Evolutionary conservation across 768 basidiomycete species (phyloP).

Genomic region (Suillus placidus): DNA sequence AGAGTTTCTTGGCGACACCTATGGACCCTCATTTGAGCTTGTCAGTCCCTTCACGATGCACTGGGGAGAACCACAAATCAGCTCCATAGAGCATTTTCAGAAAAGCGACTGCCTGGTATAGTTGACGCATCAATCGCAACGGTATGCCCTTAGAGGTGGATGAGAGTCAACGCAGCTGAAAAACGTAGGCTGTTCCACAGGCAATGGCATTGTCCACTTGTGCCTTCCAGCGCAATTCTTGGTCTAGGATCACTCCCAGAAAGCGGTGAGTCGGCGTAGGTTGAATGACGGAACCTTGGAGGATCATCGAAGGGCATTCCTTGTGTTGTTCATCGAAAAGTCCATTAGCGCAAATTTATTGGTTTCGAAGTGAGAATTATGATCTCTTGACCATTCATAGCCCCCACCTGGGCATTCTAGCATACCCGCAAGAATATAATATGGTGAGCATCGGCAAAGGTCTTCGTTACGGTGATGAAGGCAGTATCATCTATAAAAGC

Average conservation of each 20-base stretch:
- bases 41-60: neutral
- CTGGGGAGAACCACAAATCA: conserved; percentile 29
- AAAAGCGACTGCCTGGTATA: conserved; percentile 27
- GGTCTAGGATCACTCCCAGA: conserved; percentile 31
- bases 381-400: conserved; percentile 12
- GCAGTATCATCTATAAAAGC: conserved; percentile 34
- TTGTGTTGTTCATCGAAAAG: neutral
- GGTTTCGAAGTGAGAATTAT: conserved; percentile 23
- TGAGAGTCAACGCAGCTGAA: conserved; percentile 10
- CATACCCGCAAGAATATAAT: conserved; percentile 21
- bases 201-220: conserved; percentile 17
- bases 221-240: conserved; percentile 17
- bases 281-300: neutral
- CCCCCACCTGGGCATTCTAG: conserved; percentile 23
- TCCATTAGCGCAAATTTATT: conserved; percentile 18
- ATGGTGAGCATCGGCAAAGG: conserved; percentile 21
- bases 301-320: neutral
- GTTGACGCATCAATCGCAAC: conserved; percentile 17
- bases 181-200: rapidly evolving
- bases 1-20: rapidly evolving
- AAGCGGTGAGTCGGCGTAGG: conserved; percentile 18
- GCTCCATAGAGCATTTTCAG: conserved; percentile 31
- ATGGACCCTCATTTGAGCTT: neutral
- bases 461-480: conserved; percentile 20
- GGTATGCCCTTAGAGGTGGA: conserved; percentile 18